Base-by-base conservation (phyloP, 805 yeast species). In the Ogataea ramenticola region DNA sequence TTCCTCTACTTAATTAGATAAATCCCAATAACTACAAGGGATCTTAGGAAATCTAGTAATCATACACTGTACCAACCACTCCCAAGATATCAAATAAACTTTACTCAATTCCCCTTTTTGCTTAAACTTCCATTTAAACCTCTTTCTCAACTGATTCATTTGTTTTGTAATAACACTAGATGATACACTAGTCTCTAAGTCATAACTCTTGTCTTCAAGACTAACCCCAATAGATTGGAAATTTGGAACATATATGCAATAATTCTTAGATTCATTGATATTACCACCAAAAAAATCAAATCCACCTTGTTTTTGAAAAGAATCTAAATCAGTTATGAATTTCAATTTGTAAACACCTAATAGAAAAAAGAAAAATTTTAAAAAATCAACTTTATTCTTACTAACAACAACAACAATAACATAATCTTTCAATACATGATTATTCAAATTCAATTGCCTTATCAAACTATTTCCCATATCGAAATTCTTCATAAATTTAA, bases 41-140 rank as follows among this genome's bases (percentile, higher is more conserved):
- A 19, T 14, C 21, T 19, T 10, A 4, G 27, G 70, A 65, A 19
- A 65, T 6, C 49, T 43, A 1, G 55, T 54, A 22, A 80, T 77
- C 15, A 77, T 67, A 60, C 82, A 75, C 47, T 80, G 85, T 1
- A 79, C 82, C 1, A 79, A 66, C 86, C 86, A 80, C 53, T 80
- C 85, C 84, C 83, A 78, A 52, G 72, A 65, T 11, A 78, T 63
- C 4, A 29, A 33, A 12, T 6, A 17, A 12, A 33, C 12, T 33
- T 16, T 29, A 32, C n/a, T 32, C 20, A 32, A 7, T 16, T 11
- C 35, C 4, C 15, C 33, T 20, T 33, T 17, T 17, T 16, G 14
- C 21, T 33, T 33, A 4, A n/a, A 8, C 16, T 14, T 30, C 33
- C 33, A 30, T 30, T n/a, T 30, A 7, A n/a, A 30, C 5, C n/a